Evolutionary conservation across 495 filamentous ascomycete species (phyloP), one percentile per base, ranked within the genome.

Genomic region (Parachaetomium inaequale): DNA sequence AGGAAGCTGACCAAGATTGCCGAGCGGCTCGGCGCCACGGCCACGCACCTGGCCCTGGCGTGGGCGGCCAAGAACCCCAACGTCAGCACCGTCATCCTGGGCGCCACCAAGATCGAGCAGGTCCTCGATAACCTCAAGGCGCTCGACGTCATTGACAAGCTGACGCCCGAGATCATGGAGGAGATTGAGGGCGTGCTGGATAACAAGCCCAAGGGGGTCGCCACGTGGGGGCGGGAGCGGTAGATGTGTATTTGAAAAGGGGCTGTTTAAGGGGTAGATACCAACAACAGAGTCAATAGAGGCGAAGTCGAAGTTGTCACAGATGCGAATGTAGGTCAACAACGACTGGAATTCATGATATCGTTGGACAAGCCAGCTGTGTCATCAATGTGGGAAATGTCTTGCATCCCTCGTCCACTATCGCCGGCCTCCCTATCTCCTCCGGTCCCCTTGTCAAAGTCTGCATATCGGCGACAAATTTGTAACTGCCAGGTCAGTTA

Each of bases 61-160:
- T 93, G 90, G 89, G 80, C 84, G 55, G 71, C 90, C 52, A 89
- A 86, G 78, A 93, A 93, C 70, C 79, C 81, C n/a, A 85, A 90
- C 59, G 83, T 93, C 52, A 85, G 81, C 50, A 84, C 82, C 1
- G 87, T 87, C 42, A 92, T 93, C 67, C 85, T 86, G 12, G 90
- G 90, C 26, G 90, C 89, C 4, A 87, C 84, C 38, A 81, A 82
- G 68, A 75, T 83, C 7, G 86, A 91, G 76, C 89, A 93, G 74
- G 78, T 93, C 28, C 71, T 76, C 19, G 85, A 91, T 58, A 89
- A 87, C 59, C 74, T 91, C 38, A 81, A 82, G 71, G 84, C 85
- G 56, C 65, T 93, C 52, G 80, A 81, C 23, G 57, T 91, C 19
- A 59, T 85, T n/a, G 79, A 85, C 7, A 85, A 84, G 72, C 68